Evolutionary conservation across 2,329 filamentous ascomycete species (phyloP), one percentile per base, ranked within the genome.

Genomic region (Ophiostoma ips): DNA sequence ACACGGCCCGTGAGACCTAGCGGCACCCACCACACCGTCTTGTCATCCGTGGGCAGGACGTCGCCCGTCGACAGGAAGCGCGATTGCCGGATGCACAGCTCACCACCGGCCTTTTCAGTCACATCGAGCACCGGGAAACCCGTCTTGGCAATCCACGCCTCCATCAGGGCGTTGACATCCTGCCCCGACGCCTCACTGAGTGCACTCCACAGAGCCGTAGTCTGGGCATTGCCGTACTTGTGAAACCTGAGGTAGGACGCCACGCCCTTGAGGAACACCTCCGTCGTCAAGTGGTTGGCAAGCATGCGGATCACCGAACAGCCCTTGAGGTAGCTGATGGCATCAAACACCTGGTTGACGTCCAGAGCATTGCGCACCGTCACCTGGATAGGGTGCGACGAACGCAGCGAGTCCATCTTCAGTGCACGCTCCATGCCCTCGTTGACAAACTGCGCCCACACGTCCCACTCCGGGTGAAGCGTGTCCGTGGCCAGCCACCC

Each of bases 241-340:
- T 98, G 84, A 47, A 81, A 77, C 66, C 88, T 88, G 52, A 98
- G 77, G 66, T 98, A 98, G 59, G 83, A 79, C 16, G 86, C 81
- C 46, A 98, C 89, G 58, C 92, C 92, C 61, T 85, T 82, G 48
- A 98, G 72, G 73, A 98, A 98, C 1, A 79, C 84, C 60, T 95
- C 81, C 48, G 84, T 81, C 13, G 88, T 88, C 16, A 98, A 78
- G 64, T 96, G 86, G 59, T 84, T 83, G 58, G 87, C 90, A 59
- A 98, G 69, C 92, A 98, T 98, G 61, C 92, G 84, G 61, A 98
- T 92, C 53, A 92, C 86, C 2, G 90, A 95, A 69, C 87, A 94
- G 34, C 92, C 92, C 71, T 98, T 96, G 55, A 94, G 74, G 63
- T 96, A 98, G 67, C 86, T 94, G 67, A 98, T 96, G 63, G 83